phyloP scores from a whole-genome alignment of 1,284 basidiomycete genomes.

The Rhodotorula mucilaginosa region DNA sequence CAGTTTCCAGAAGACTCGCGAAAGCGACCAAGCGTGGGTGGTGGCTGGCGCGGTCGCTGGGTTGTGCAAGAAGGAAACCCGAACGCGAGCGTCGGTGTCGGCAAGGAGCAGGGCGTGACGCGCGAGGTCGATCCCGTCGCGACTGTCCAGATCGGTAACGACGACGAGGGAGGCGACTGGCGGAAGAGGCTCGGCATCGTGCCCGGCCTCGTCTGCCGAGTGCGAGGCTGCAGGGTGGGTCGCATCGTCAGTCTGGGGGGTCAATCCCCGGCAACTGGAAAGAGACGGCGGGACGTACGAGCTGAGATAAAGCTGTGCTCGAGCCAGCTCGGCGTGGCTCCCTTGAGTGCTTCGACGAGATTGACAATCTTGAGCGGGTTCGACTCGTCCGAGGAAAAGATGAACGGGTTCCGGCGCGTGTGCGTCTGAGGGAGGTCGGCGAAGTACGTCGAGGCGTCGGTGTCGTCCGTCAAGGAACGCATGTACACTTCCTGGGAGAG shows the following conservation, averaged over 20 bases:
- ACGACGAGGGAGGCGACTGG: constrained; percentile 60
- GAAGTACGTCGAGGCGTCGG: constrained; percentile 70
- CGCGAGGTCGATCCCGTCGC: constrained; percentile 59
- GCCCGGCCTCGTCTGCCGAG: constrained; percentile 23
- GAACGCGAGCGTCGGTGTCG: constrained; percentile 30
- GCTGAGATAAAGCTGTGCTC: constrained; percentile 44
- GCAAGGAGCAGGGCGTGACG: constrained; percentile 64
- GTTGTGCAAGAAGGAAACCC: constrained; percentile 33
- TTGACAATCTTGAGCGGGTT: constrained; percentile 58
- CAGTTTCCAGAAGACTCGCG: constrained; percentile 15
- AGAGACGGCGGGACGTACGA: not conserved
- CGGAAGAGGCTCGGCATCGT: constrained; percentile 40
- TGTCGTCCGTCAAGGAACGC: constrained; percentile 60
- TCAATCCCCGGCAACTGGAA: not conserved
- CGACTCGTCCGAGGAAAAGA: constrained; percentile 58
- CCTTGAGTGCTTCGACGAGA: constrained; percentile 56
- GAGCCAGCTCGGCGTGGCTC: constrained; percentile 50
- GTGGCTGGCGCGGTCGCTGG: constrained; percentile 1
- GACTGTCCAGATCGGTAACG: constrained; percentile 73
- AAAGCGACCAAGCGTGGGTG: constrained; percentile 16
- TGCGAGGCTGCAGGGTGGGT: constrained; percentile 43
- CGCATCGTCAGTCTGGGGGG: not conserved
- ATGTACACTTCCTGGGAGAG: constrained; percentile 59
- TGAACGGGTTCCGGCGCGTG: constrained; percentile 66
- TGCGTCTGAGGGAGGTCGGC: constrained; percentile 78